phyloP scores from a whole-genome alignment of 495 filamentous ascomycete genomes.

The Penicillium malachiteum region DNA sequence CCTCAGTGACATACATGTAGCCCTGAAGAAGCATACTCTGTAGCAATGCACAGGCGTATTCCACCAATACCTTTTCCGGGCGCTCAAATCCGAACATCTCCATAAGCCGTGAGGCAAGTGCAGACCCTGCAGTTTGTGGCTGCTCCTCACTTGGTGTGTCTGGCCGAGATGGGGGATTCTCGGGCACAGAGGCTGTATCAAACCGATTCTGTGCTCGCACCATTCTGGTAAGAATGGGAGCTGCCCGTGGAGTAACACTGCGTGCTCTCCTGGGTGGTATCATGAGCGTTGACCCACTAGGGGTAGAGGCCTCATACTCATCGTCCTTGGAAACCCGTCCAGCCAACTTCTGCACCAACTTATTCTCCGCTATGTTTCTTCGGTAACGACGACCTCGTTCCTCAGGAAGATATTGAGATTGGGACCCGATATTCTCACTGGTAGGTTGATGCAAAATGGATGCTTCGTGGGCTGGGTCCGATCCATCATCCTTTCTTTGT shows the following conservation, averaged over 20 bases:
- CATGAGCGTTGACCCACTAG: slow-evolving; percentile 16
- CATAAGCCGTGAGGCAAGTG: slow-evolving; percentile 70
- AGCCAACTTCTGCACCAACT: slow-evolving; percentile 57
- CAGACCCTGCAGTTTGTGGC: slow-evolving; percentile 26
- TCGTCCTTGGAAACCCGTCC: slow-evolving; percentile 46
- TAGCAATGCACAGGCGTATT: slow-evolving; percentile 93
- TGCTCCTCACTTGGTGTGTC: slow-evolving; percentile 21
- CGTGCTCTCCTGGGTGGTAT: slow-evolving; percentile 29
- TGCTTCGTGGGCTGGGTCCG: slow-evolving; percentile 1
- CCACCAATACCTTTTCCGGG: slow-evolving; percentile 80
- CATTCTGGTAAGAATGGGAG: slow-evolving; percentile 81
- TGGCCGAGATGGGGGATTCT: slow-evolving; percentile 17
- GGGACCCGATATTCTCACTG: slow-evolving; percentile 1
- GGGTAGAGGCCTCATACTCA: slow-evolving; percentile 18
- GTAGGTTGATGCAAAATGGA: neutral
- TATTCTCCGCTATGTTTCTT: slow-evolving; percentile 60
- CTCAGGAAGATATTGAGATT: slow-evolving; percentile 10
- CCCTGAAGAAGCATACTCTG: slow-evolving; percentile 92
- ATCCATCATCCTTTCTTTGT: slow-evolving; percentile 5
- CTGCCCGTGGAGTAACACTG: slow-evolving; percentile 49
- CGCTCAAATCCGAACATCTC: slow-evolving; percentile 86
- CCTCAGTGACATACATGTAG: slow-evolving; percentile 93
- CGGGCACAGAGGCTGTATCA: slow-evolving; percentile 30
- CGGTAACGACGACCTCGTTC: slow-evolving; percentile 47
- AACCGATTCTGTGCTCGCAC: slow-evolving; percentile 76